Conservation (phyloP, 768 basidiomycete species). For the Psilocybe cyanescens region DNA sequence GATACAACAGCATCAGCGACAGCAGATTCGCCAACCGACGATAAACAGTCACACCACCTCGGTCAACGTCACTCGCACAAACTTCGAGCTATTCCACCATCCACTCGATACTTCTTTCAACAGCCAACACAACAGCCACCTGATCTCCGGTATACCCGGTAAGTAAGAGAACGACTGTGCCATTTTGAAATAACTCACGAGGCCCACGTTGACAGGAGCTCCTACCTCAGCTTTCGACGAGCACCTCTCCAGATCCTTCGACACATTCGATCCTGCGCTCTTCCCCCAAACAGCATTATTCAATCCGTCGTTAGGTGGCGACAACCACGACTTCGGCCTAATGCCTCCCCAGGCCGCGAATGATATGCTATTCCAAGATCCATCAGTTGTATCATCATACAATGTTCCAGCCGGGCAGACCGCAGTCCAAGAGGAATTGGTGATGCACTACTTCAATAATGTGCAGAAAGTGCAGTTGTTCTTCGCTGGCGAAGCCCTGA, state of each 20-base stretch:
- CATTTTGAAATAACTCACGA: constrained; percentile 14
- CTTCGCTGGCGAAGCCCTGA: constrained; percentile 64
- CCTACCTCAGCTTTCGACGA: constrained; percentile 43
- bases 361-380: constrained; percentile 10
- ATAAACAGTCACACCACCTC: constrained; percentile 6
- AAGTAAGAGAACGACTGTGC: constrained; percentile 24
- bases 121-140: constrained; percentile 18
- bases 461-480: constrained; percentile 69
- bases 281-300: constrained; percentile 30
- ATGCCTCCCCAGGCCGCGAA: constrained; percentile 20
- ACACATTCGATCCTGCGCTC: constrained; percentile 26
- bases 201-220: constrained; percentile 31
- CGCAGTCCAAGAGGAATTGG: constrained; percentile 55
- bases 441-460: constrained; percentile 77
- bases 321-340: constrained; percentile 19
- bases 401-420: constrained; percentile 37
- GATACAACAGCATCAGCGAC: constrained; percentile 21
- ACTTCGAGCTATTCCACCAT: constrained; percentile 27
- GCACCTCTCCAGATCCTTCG: constrained; percentile 27
- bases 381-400: constrained; percentile 17
- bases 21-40: constrained; percentile 10
- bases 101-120: constrained; percentile 23
- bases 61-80: constrained; percentile 22
- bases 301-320: constrained; percentile 11
- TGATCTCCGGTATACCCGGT: constrained; percentile 51